phyloP scores from a whole-genome alignment of 208 protist genomes.

The Leishmania amazonensis region DNA sequence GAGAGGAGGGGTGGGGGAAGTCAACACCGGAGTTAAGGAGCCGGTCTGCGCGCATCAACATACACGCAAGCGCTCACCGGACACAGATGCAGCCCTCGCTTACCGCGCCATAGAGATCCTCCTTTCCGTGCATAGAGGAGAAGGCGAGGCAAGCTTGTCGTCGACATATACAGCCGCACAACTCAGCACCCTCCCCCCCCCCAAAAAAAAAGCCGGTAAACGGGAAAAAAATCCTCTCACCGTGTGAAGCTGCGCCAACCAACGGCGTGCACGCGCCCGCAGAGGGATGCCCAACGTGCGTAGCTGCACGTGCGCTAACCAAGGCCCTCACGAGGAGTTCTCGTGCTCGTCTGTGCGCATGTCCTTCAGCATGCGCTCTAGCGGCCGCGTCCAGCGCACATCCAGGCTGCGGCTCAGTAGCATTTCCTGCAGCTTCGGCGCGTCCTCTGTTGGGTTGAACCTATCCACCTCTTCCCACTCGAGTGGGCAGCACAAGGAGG shows the following conservation, averaged over 20 bases:
- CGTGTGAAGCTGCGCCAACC: background rate
- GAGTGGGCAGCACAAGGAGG: slow-evolving; percentile 85
- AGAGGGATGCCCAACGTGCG: background rate
- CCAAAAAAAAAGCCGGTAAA: background rate
- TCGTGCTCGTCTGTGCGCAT: slow-evolving; percentile 73
- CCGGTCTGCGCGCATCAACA: no score
- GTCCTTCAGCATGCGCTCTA: slow-evolving; percentile 62
- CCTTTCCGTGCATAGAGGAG: background rate
- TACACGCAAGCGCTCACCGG: no score
- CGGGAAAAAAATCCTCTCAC: background rate
- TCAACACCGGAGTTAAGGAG: no score
- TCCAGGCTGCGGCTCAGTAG: slow-evolving; percentile 70
- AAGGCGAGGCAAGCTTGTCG: background rate
- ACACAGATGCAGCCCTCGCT: background rate
- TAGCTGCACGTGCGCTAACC: background rate
- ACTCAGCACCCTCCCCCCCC: background rate
- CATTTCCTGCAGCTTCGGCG: slow-evolving; percentile 75
- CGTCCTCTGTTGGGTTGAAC: slow-evolving; percentile 72
- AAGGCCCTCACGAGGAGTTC: slow-evolving; percentile 4
- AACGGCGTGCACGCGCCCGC: background rate
- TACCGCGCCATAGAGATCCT: background rate
- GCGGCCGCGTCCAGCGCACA: slow-evolving; percentile 59
- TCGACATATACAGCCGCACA: background rate
- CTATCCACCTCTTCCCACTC: slow-evolving; percentile 59
- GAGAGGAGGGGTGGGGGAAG: no score